Evolutionary conservation across 23 red algal species (phyloP), one percentile per base, ranked within the genome.

Genomic region (Pyropia haitanensis): DNA sequence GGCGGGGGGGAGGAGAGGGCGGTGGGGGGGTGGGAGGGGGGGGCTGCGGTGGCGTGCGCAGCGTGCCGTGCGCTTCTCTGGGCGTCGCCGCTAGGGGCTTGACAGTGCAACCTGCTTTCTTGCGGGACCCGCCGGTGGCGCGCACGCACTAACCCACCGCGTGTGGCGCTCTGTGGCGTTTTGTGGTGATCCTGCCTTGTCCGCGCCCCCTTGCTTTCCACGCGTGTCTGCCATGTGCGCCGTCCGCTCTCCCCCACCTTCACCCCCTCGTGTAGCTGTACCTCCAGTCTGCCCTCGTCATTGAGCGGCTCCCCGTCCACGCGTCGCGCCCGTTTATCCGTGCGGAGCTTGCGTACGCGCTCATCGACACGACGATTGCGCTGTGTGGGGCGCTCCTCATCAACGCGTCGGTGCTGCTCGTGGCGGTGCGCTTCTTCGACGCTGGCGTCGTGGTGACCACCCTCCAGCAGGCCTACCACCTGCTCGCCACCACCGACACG

Each of bases 261-360:
- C 13, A 1, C 5, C 5, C 39, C 39, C 4, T 6, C 3, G 2
- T 46, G 8, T 1, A 85, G n/a, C 65, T 98, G 34, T 98, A 91
- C 20, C 56, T 98, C 2, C 94, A 98, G 57, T 98, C 94, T 3
- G 88, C 87, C 18, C 56, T 98, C 21, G 94, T 98, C 68, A 85
- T 88, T 56, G 77, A 89, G 6, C 79, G 85, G 26, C 66, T 95
- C 50, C 49, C 22, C 6, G 39, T 46, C 39, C 39, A 46, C 10
- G 39, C 39, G 39, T 46, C 39, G 39, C 39, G 39, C 39, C 39
- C 39, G 39, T 46, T 46, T 46, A 46, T 46, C 39, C 60, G 72
- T 20, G 62, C 63, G 14, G 76, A 98, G 39, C 91, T 87, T 57
- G 51, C 56, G 58, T 98, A 98, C 51, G 75, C 73, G 23, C 80